Evolutionary conservation across 2,329 filamentous ascomycete genomes (phyloP), one percentile per base, ranked within the genome.

Genomic region (Fusarium coicis): DNA sequence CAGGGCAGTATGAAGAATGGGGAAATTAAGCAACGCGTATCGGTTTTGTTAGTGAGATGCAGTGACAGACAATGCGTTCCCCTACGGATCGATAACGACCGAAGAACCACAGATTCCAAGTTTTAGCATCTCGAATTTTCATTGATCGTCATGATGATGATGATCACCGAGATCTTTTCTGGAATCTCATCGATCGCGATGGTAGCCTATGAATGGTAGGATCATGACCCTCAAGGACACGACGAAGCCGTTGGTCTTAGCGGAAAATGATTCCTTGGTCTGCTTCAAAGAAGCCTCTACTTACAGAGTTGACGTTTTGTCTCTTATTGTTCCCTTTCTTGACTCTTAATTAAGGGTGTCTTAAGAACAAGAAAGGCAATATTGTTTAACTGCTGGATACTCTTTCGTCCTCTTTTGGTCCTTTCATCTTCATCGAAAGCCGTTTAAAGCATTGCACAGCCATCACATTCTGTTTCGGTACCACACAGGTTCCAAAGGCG

Each of bases 181-280:
- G 32, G n/a, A 59, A 67, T 60, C 57, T 30, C 54, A 67, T 71
- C 70, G 70, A 68, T 74, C 58, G 42, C n/a, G 19, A 54, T 47
- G 30, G 34, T 26, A 47, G 55, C 10, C 16, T 42, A 11, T 16
- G 39, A 53, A 47, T 36, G 28, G 55, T 61, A 47, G 39, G 40
- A 70, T 53, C 61, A n/a, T 46, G 2, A 16, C 37, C 40, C 26
- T 21, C 40, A 30, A 39, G 19, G 28, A 19, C 15, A 47, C 42
- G 37, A 49, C 21, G 34, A 42, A 30, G 40, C 56, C 57, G 47
- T 28, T 47, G 14, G 26, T 16, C 46, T 37, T 56, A 58, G 56
- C 53, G 54, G 12, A 18, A 32, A 18, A 18, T 28, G 16, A 9
- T 73, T 58, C 46, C 47, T 49, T 66, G 66, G 15, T 52, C 44